Base-by-base conservation (phyloP, 805 yeast genomes). In the Metschnikowia picachoensis region DNA sequence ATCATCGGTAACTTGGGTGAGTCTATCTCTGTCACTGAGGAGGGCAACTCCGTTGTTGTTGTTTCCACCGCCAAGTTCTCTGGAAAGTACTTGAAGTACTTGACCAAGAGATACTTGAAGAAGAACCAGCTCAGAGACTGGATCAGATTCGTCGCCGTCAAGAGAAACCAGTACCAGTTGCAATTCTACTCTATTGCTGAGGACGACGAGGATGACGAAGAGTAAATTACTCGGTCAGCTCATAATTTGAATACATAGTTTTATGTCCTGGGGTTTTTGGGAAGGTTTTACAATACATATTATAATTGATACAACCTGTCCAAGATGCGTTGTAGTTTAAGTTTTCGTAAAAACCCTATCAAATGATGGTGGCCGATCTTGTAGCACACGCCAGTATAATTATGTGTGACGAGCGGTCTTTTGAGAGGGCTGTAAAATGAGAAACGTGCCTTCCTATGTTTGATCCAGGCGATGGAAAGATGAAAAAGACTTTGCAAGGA, bases 81-180 rank as follows among this genome's bases (percentile, higher is more conserved):
- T 63, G 99, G 99, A 80, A 92, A 95, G 82, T 94, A 94, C 95
- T 85, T 92, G 76, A 94, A 95, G 83, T 94, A 94, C 95, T 82
- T 94, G 74, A 88, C 98, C 70, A 95, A 94, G 90, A 92, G 95
- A 83, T 94, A 88, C 94, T 88, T 94, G 79, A 95, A 92, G 96
- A 94, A 94, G 88, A 89, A 91, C 92, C 95, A 88, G 80, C 87
- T 92, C 82, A 90, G 97, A 83, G 98, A 94, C 83, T 92, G 98
- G 98, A 91, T 92, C 78, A 94, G 98, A 84, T 91, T 92, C 70
- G 96, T 92, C 62, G 87, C 98, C 60, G 84, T 86, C 70, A 86
- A 90, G 81, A 87, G 87, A 78, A 88, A 91, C 85, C 84, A 82
- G 76, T 94, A 94, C 88, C 87, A 87, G 77, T 83, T 92, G 81